These are phyloP conservation scores for Cicer arietinum DNA, from an alignment of 306 rosid species.

Conservation along the genomic window DNA sequence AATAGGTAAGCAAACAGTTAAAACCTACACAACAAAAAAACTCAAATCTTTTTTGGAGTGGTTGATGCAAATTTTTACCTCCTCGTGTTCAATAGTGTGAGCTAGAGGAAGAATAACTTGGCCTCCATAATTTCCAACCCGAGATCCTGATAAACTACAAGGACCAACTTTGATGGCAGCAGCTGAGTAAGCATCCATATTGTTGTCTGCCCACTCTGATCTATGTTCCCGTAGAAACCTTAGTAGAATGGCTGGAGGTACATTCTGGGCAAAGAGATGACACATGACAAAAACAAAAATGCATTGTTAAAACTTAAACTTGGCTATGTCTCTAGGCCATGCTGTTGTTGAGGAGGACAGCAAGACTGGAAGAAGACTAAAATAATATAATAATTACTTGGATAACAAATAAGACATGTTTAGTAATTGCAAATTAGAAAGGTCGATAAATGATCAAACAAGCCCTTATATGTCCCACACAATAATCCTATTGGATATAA, in stretches of 20 bases:
- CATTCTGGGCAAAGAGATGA: conserved; percentile 63
- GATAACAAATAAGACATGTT: neutral
- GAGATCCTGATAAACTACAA: conserved; percentile 85
- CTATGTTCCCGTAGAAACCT: conserved; percentile 95
- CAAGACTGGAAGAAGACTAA: neutral
- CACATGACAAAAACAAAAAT: neutral
- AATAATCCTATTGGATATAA: neutral
- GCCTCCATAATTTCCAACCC: conserved; percentile 90
- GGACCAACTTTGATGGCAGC: conserved; percentile 97
- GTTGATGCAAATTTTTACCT: conserved; percentile 53
- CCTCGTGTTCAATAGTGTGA: conserved; percentile 95
- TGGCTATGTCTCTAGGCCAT: neutral
- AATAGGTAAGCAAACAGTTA: conserved; percentile 15
- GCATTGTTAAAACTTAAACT: conserved; percentile 8
- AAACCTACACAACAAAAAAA: neutral
- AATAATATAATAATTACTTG: neutral
- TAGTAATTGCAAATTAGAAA: neutral
- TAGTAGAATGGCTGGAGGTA: conserved; percentile 92
- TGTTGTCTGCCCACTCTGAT: conserved; percentile 98
- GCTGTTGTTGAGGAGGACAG: conserved; percentile 1
- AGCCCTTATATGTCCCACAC: neutral
- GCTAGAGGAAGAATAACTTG: conserved; percentile 98
- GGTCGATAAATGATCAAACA: conserved; percentile 6
- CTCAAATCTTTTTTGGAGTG: neutral
- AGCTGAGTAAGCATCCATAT: conserved; percentile 95